These are phyloP conservation scores for Pyracantha coccinea DNA, from an alignment of 331 rosid genomes.

Conservation along the genomic window DNA sequence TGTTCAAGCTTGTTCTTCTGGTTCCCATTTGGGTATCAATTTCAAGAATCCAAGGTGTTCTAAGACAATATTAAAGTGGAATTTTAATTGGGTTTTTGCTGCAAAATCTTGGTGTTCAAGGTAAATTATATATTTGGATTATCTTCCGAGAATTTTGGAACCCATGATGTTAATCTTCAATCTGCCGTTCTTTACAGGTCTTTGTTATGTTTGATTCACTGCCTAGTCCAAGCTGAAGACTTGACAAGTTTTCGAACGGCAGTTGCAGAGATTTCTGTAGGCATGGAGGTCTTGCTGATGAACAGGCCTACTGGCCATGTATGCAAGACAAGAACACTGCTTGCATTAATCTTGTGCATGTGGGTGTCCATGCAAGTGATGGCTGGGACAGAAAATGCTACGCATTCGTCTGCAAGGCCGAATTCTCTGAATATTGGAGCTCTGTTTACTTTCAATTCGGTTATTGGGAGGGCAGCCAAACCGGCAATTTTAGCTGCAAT, in stretches of 20 bases:
- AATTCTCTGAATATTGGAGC: slow-evolving; percentile 57
- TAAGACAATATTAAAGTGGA: neutral
- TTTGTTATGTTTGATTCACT: neutral
- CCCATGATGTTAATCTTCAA: slow-evolving; percentile 9
- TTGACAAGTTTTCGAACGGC: slow-evolving; percentile 5
- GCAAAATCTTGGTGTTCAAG: slow-evolving; percentile 21
- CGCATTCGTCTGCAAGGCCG: slow-evolving; percentile 28
- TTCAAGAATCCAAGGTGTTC: slow-evolving; percentile 9
- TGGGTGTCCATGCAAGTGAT: slow-evolving; percentile 43
- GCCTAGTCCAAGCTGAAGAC: slow-evolving; percentile 14
- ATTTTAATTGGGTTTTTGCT: slow-evolving; percentile 3
- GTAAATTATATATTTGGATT: neutral
- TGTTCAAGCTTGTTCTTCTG: slow-evolving; percentile 10
- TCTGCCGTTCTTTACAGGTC: slow-evolving; percentile 27
- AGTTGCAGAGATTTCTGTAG: neutral
- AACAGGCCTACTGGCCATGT: slow-evolving; percentile 7
- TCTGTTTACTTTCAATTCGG: slow-evolving; percentile 58
- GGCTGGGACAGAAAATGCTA: slow-evolving; percentile 38
- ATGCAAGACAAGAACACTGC: slow-evolving; percentile 17
- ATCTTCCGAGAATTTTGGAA: slow-evolving; percentile 16
- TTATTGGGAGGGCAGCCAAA: slow-evolving; percentile 78
- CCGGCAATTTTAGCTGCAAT: slow-evolving; percentile 61
- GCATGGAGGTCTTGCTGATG: slow-evolving; percentile 34
- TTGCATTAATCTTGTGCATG: slow-evolving; percentile 36
- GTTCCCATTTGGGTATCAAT: slow-evolving; percentile 20